Conservation (phyloP, 2,329 filamentous ascomycete species). For the Colletotrichum brevisporum region DNA sequence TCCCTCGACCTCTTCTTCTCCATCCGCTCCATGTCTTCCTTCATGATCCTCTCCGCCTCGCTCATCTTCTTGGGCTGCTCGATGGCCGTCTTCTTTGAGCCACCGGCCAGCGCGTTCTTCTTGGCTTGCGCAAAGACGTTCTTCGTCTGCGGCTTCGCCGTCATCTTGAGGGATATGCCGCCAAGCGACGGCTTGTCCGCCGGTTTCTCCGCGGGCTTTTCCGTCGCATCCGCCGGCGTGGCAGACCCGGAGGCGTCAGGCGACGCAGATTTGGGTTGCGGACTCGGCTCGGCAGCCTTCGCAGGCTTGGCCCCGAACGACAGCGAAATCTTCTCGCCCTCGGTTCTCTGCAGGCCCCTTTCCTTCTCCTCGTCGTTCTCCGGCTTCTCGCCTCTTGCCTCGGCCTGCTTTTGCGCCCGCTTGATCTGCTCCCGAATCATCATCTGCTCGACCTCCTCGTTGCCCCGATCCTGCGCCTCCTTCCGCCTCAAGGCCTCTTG, state of each 20-base stretch:
- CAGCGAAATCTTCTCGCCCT: slow-evolving; percentile 83
- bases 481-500: slow-evolving; percentile 86
- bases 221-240: slow-evolving; percentile 41
- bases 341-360: slow-evolving; percentile 69
- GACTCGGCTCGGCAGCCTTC: slow-evolving; percentile 37
- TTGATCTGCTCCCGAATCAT: slow-evolving; percentile 88
- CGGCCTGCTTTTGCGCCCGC: slow-evolving; percentile 75
- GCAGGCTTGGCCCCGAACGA: slow-evolving; percentile 70
- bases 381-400: slow-evolving; percentile 58
- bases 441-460: slow-evolving; percentile 89
- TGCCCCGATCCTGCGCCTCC: slow-evolving; percentile 89
- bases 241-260: slow-evolving; percentile 42
- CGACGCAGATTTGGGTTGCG: slow-evolving; percentile 38
- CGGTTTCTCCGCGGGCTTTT: slow-evolving; percentile 29
- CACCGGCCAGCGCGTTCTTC: slow-evolving; percentile 77
- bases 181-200: slow-evolving; percentile 38
- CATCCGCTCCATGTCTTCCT: slow-evolving; percentile 83
- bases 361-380: slow-evolving; percentile 57
- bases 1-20: slow-evolving; percentile 76
- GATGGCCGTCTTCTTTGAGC: slow-evolving; percentile 72
- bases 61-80: slow-evolving; percentile 86
- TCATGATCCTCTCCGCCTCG: slow-evolving; percentile 91
- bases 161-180: slow-evolving; percentile 75
- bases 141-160: slow-evolving; percentile 76
- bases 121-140: slow-evolving; percentile 79